Evolutionary conservation across 2,329 filamentous ascomycete species (phyloP), one percentile per base, ranked within the genome.

Genomic region (Alternaria longipes): DNA sequence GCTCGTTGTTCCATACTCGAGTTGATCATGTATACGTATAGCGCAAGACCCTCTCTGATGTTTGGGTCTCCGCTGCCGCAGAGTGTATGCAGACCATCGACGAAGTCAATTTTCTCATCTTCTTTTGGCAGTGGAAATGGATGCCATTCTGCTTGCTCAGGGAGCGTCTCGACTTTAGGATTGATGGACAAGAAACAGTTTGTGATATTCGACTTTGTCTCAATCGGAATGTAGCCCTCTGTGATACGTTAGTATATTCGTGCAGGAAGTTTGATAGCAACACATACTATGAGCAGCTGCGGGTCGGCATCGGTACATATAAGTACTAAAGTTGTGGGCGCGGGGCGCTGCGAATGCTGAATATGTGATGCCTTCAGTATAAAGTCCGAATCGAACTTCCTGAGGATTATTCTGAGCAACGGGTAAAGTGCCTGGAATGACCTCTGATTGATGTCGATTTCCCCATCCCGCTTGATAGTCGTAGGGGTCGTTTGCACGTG

Each of bases 61-160:
- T 81, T 85, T 5, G 84, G 81, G 42, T 85, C 83, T 8, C 84
- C 84, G 26, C 81, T 81, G 5, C 84, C 84, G 22, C 78, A 82
- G 8, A 86, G 72, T 2, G 84, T 84, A 67, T 83, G 81, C 12
- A 86, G 73, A 6, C 84, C 83, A 59, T 83, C 74, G 11, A 81
- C 71, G 63, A 85, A 85, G 52, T 84, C 82, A 20, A 83, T 76
- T 44, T 79, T 74, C 38, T 79, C 75, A 24, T 75, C 71, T 8
- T 74, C 74, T 30, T 71, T 70, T 1, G 76, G 77, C 3, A 79
- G 64, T 7, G 75, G 69, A 46, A 85, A 82, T 3, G 83, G 59
- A 68, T 78, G 61, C 83, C 83, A 74, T 80, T 81, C 84, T 40
- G 84, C 79, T 72, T 85, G 82, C 62, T 85, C 83, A 9, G 82